Percentiles rank a stretch among this genome's conserved stretches.
phyloP scores from a whole-genome alignment of 2,329 filamentous ascomycete species.

The Talaromyces atroroseus region DNA sequence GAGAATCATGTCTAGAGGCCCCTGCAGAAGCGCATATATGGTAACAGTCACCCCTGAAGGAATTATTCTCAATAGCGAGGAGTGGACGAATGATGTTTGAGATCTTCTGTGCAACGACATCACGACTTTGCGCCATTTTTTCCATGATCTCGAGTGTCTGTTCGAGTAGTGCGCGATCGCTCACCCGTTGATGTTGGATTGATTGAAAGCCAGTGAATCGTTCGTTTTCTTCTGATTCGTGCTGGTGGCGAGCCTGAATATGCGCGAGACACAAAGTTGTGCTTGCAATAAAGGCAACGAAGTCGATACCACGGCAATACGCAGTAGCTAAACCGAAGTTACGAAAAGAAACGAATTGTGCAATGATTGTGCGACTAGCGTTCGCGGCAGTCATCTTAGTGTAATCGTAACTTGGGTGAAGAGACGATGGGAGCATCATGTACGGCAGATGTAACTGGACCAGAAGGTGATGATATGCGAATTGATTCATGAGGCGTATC shows the following conservation, averaged over 20 bases:
- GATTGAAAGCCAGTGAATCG: slow-evolving; percentile 6
- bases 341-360: slow-evolving; percentile 46
- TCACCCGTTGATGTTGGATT: slow-evolving; percentile 35
- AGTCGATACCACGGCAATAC: slow-evolving; percentile 24
- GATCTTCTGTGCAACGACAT: slow-evolving; percentile 26
- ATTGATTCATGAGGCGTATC: slow-evolving; percentile 4
- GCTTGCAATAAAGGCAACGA: slow-evolving; percentile 22
- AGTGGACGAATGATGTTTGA: slow-evolving; percentile 16
- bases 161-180: slow-evolving; percentile 39
- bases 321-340: slow-evolving; percentile 21
- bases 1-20: not conserved
- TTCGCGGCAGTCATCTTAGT: slow-evolving; percentile 47
- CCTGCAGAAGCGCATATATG: not conserved
- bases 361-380: slow-evolving; percentile 48
- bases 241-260: slow-evolving; percentile 18
- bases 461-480: slow-evolving; percentile 6
- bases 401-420: slow-evolving; percentile 40
- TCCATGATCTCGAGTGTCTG: slow-evolving; percentile 33
- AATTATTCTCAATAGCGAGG: slow-evolving; percentile 17
- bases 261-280: slow-evolving; percentile 23
- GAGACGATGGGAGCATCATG: slow-evolving; percentile 17
- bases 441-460: slow-evolving; percentile 8
- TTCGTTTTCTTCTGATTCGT: not conserved
- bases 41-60: slow-evolving; percentile 4
- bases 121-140: slow-evolving; percentile 23